Conservation (phyloP, 805 yeast species). For the Saturnispora sanitii region DNA sequence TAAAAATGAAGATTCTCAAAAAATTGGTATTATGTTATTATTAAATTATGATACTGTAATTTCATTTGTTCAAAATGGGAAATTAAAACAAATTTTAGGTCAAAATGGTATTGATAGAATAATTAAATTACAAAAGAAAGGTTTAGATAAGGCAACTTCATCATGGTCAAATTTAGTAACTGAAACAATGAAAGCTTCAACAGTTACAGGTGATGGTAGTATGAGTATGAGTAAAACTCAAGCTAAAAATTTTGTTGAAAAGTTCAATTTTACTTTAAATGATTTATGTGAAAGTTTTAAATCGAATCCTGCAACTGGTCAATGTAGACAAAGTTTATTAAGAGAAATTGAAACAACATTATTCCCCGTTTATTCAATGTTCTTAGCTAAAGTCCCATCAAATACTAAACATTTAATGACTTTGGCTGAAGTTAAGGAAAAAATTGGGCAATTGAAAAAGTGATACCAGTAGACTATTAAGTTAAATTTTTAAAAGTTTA, state of each 20-base stretch:
- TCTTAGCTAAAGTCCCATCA: conserved; percentile 63
- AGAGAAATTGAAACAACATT: conserved; percentile 66
- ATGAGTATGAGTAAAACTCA: conserved; percentile 60
- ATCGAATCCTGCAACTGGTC: conserved; percentile 28
- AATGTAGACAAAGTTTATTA: conserved; percentile 49
- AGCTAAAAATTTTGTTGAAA: conserved; percentile 46
- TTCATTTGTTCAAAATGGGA: conserved; percentile 45
- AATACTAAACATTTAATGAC: conserved; percentile 51
- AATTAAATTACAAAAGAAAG: conserved; percentile 61
- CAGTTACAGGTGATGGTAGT: conserved; percentile 41
- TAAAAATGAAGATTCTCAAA: conserved; percentile 31
- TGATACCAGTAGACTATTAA: not conserved
- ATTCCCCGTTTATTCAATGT: conserved; percentile 74
- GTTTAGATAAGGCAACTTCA: conserved; percentile 56
- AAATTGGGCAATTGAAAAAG: conserved; percentile 3
- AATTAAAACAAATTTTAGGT: conserved; percentile 44
- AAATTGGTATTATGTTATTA: conserved; percentile 60
- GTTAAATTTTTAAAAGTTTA: too few species aligned
- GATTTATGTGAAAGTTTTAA: conserved; percentile 59
- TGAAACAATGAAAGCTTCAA: conserved; percentile 70
- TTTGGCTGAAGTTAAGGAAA: conserved; percentile 5
- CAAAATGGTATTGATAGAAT: conserved; percentile 51
- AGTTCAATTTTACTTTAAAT: conserved; percentile 77
- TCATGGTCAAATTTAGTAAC: conserved; percentile 79
- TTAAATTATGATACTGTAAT: conserved; percentile 70